Conservation (phyloP, 2,329 filamentous ascomycete species). For the Rachicladosporium sp. region DNA sequence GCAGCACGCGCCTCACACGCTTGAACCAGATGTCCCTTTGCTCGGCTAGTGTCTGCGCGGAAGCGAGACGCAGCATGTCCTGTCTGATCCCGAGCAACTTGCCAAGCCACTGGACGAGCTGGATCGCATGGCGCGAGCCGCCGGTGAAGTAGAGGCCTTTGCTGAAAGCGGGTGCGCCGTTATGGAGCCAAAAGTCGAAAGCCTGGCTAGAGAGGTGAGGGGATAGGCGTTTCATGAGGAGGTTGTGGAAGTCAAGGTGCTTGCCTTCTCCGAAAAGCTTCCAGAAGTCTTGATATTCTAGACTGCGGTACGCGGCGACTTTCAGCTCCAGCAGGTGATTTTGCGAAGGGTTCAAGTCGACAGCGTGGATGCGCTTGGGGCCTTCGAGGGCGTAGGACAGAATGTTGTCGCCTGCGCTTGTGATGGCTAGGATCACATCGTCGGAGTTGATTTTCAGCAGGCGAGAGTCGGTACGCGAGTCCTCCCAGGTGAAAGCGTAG, state of each 20-base stretch:
- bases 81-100: slow-evolving; percentile 58
- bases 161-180: slow-evolving; percentile 58
- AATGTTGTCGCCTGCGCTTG: slow-evolving; percentile 88
- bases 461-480: slow-evolving; percentile 72
- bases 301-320: slow-evolving; percentile 68
- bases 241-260: slow-evolving; percentile 62
- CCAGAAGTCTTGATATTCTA: slow-evolving; percentile 84
- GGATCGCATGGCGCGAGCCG: slow-evolving; percentile 77
- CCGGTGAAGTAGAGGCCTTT: slow-evolving; percentile 78
- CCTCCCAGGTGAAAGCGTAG: slow-evolving; percentile 97
- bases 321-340: slow-evolving; percentile 94
- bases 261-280: slow-evolving; percentile 84
- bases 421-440: slow-evolving; percentile 87
- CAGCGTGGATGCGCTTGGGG: slow-evolving; percentile 79
- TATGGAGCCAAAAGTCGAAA: slow-evolving; percentile 89
- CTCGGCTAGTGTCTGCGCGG: slow-evolving; percentile 68
- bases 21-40: slow-evolving; percentile 79
- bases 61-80: slow-evolving; percentile 59
- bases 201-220: slow-evolving; percentile 87
- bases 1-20: slow-evolving; percentile 63
- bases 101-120: slow-evolving; percentile 68
- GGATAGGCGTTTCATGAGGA: slow-evolving; percentile 69
- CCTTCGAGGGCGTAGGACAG: slow-evolving; percentile 71
- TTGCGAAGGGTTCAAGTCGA: slow-evolving; percentile 87
- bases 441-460: slow-evolving; percentile 68